A percentile compares a stretch with the other conserved stretches of the same genome.
Conservation (phyloP, 2,329 filamentous ascomycete species). For the Diaporthe citriasiana region DNA sequence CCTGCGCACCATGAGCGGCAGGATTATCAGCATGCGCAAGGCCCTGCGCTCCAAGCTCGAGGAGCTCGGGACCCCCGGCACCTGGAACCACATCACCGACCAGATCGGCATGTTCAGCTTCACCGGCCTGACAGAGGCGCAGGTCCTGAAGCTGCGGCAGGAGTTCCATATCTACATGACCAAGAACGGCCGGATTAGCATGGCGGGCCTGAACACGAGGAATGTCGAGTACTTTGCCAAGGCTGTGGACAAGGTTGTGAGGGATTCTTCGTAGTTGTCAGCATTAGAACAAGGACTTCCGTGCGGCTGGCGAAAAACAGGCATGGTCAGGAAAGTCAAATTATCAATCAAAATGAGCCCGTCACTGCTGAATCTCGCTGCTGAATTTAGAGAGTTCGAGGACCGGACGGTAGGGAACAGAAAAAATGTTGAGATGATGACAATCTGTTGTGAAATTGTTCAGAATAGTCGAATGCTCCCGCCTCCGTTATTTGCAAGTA, state of each 20-base stretch:
- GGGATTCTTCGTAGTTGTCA: constrained; percentile 56
- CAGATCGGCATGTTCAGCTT: constrained; percentile 99
- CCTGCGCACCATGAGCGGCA: constrained; percentile 91
- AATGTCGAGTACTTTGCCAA: constrained; percentile 96
- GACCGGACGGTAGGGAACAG: background rate
- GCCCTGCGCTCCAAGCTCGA: constrained; percentile 85
- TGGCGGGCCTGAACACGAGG: constrained; percentile 94
- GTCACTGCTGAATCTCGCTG: too few relatives aligned
- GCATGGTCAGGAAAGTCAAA: background rate
- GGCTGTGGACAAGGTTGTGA: constrained; percentile 88
- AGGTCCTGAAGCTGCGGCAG: constrained; percentile 78
- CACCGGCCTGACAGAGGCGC: constrained; percentile 81
- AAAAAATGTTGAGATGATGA: background rate
- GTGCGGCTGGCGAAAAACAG: background rate
- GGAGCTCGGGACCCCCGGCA: constrained; percentile 85
- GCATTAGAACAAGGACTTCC: background rate
- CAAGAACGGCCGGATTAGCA: constrained; percentile 97
- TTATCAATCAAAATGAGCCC: background rate
- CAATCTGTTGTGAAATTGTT: background rate
- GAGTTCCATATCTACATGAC: constrained; percentile 90
- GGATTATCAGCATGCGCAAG: constrained; percentile 93
- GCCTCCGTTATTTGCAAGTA: constrained; percentile 1
- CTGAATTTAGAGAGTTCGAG: background rate
- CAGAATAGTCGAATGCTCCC: constrained; percentile 7
- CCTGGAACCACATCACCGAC: constrained; percentile 97